Percentiles rank a stretch among this genome's conserved stretches.
Evolutionary conservation across 495 filamentous ascomycete species (phyloP).

Genomic region (Usnea hakonensis): DNA sequence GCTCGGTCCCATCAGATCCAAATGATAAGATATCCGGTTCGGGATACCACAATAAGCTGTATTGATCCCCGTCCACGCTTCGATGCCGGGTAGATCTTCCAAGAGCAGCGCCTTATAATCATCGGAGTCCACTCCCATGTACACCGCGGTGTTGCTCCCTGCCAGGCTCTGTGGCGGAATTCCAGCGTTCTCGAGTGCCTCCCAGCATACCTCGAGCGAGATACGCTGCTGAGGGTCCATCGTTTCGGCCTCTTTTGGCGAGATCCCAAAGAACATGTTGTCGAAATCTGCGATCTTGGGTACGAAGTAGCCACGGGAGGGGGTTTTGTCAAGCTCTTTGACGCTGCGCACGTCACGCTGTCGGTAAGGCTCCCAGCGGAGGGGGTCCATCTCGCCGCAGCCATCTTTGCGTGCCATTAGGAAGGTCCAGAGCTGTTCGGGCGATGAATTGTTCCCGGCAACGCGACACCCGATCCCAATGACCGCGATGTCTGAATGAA

Average conservation of each 20-base stretch:
- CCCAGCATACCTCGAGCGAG: constrained; percentile 17
- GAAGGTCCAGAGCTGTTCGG: constrained; percentile 32
- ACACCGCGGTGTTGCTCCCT: not conserved
- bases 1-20: constrained; percentile 36
- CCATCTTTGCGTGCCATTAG: constrained; percentile 30
- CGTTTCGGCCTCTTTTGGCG: constrained; percentile 20
- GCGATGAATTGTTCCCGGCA: constrained; percentile 27
- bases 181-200: constrained; percentile 28
- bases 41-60: constrained; percentile 15
- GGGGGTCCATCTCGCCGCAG: constrained; percentile 27
- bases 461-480: constrained; percentile 34
- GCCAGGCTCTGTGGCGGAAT: not conserved
- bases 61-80: not conserved
- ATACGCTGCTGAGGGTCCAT: constrained; percentile 29
- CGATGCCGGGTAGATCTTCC: not conserved
- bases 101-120: not conserved
- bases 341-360: constrained; percentile 27
- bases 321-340: constrained; percentile 26
- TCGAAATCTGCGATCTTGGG: constrained; percentile 23
- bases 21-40: constrained; percentile 39
- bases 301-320: constrained; percentile 31
- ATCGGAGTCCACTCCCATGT: not conserved
- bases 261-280: constrained; percentile 22
- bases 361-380: constrained; percentile 34
- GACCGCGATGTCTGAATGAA: not conserved